Base-by-base conservation (phyloP, 1,284 basidiomycete species). In the Athelia psychrophila region DNA sequence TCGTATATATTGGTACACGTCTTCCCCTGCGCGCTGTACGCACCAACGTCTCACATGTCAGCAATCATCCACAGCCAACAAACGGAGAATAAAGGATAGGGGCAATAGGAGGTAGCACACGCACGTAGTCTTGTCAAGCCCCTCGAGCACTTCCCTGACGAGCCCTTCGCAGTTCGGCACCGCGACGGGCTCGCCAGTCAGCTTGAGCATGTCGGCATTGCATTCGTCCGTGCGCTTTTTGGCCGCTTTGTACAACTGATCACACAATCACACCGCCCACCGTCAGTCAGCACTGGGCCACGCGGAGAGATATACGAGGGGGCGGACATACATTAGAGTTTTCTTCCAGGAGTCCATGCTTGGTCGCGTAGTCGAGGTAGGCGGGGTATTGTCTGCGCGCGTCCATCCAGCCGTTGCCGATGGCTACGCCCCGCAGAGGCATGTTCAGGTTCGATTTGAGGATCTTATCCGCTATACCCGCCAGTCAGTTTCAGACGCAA, bases 401-500 rank as follows among this genome's bases (percentile, higher is more conserved):
- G 67, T 98, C 95, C 51, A 98, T 95, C 93, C 95, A 98, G 2
- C 95, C 96, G 68, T 99, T 99, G 9, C 96, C 96, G 52, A 99
- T 98, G 0, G 95, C 91, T 25, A 86, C 73, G 3, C 96, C 97
- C 49, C 81, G 81, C 16, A 99, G 75, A 2, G 77, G 84, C 30
- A 82, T 72, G 38, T 68, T 64, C 36, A 81, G 71, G 45, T 72
- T 68, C 1, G 92, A 89, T 52, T 81, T 78, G 30, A 96, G 74
- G 47, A 98, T 75, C 9, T 85, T 88, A 57, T 94, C 80, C 60
- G 93, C 94, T 94, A 59, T 27, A 51, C 40, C 30, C 36, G 38
- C 32, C 22, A 27, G 18, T 52, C 22, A 30, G 27, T 5, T 13
- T 30, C 13, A 47, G 22, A 25, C 19, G 53, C 63, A 22, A 60